A percentile compares a stretch with the other conserved stretches of the same genome.
These are phyloP conservation scores for Coemansia sp. DNA, from an alignment of 192 early-diverging fungal genomes.

Conservation along the genomic window DNA sequence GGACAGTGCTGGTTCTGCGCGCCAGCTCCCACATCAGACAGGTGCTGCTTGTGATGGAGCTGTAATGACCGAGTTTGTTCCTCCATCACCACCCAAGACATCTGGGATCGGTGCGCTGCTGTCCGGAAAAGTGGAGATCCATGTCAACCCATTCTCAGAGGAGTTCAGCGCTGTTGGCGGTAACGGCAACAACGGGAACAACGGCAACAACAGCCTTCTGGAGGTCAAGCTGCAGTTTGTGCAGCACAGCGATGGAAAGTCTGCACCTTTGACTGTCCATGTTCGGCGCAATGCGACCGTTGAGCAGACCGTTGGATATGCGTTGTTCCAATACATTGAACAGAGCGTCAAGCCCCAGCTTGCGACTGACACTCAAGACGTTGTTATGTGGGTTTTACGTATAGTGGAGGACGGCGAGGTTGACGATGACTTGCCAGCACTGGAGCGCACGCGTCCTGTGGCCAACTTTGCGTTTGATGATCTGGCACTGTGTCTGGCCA, in stretches of 20 bases:
- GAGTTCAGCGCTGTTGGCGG: conserved; percentile 67
- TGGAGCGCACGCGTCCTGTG: conserved; percentile 86
- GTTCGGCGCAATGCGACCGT: conserved; percentile 81
- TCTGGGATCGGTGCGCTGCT: conserved; percentile 68
- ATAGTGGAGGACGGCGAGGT: conserved; percentile 96
- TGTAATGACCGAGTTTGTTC: conserved; percentile 14
- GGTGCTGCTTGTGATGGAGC: not conserved
- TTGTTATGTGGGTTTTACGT: conserved; percentile 82
- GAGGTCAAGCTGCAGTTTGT: conserved; percentile 65
- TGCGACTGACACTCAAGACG: conserved; percentile 62
- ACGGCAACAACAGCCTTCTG: conserved; percentile 43
- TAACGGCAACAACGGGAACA: conserved; percentile 45
- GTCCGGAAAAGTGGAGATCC: conserved; percentile 59
- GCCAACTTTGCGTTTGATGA: conserved; percentile 84
- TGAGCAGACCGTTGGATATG: conserved; percentile 92
- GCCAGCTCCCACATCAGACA: not conserved
- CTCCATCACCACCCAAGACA: conserved; percentile 26
- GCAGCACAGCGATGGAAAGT: conserved; percentile 49
- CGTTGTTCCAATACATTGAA: conserved; percentile 84
- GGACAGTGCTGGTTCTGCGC: not conserved
- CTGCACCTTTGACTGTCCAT: conserved; percentile 62
- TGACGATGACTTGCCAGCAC: conserved; percentile 94
- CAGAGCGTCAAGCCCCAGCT: conserved; percentile 65
- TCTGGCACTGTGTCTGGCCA: conserved; percentile 84
- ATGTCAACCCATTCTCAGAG: conserved; percentile 69